A percentile compares a stretch with the other conserved stretches of the same genome.
Conservation (phyloP, 163 green algal genomes). For the Coccomyxa subellipsoidea region DNA sequence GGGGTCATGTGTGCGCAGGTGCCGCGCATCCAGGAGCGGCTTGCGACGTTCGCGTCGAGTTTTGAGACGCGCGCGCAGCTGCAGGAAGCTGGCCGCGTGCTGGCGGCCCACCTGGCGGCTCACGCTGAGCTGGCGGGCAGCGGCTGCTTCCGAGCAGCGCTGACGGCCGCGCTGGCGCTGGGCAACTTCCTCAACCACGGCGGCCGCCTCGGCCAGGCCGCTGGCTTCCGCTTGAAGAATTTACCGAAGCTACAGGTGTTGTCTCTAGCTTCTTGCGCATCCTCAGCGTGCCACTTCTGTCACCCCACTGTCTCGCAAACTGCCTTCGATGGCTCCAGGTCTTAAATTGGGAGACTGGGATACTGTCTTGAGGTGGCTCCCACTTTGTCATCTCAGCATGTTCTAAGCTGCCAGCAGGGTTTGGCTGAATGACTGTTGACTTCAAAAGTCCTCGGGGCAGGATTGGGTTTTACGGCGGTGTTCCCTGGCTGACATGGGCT, state of each 20-base stretch:
- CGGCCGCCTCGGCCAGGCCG: slow-evolving; percentile 33
- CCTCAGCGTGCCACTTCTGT: not conserved
- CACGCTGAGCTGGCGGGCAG: slow-evolving; percentile 33
- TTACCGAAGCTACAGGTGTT: slow-evolving; percentile 38
- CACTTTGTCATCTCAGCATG: not conserved
- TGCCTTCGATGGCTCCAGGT: not conserved
- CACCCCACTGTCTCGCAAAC: not conserved
- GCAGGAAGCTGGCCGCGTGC: slow-evolving; percentile 16
- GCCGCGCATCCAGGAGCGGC: slow-evolving; percentile 29
- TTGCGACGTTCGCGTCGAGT: slow-evolving; percentile 28
- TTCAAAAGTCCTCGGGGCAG: too few relatives aligned
- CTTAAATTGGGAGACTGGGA: not conserved
- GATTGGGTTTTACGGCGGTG: too few relatives aligned
- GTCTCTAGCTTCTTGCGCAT: not conserved
- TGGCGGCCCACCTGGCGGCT: slow-evolving; percentile 26
- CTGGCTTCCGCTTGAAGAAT: slow-evolving; percentile 38
- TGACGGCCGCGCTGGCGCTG: slow-evolving; percentile 32
- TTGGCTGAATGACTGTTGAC: too few relatives aligned
- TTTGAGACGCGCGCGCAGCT: slow-evolving; percentile 30
- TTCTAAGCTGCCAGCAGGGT: too few relatives aligned
- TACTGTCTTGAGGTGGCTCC: not conserved
- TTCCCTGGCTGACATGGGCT: too few relatives aligned
- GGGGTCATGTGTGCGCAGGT: slow-evolving; percentile 8
- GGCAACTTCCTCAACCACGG: slow-evolving; percentile 48
- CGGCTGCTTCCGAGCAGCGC: slow-evolving; percentile 21